phyloP scores from a whole-genome alignment of 768 basidiomycete species.

The Mycena latifolia region DNA sequence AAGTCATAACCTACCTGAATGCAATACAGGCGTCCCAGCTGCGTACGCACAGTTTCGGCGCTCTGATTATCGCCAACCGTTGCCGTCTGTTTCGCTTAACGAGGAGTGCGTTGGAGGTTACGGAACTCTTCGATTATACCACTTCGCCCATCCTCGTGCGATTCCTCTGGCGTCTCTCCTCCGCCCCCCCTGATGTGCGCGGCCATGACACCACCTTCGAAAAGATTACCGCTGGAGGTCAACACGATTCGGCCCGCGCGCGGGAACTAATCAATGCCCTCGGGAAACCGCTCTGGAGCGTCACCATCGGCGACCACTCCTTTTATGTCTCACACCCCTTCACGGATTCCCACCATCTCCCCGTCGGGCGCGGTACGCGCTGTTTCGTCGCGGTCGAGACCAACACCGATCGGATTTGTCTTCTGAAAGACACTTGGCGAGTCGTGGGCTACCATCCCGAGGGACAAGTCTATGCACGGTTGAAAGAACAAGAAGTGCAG shows the following conservation, averaged over 20 bases:
- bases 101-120: constrained; percentile 18
- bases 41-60: constrained; percentile 30
- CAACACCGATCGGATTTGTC: constrained; percentile 12
- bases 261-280: constrained; percentile 16
- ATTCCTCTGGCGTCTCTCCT: constrained; percentile 34
- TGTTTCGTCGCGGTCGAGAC: constrained; percentile 33
- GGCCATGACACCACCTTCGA: constrained; percentile 30
- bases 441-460: constrained; percentile 30
- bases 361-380: constrained; percentile 35
- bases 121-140: constrained; percentile 22
- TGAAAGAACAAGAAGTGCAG: constrained; percentile 7
- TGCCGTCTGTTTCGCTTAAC: constrained; percentile 28
- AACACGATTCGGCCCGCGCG: neutral
- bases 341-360: constrained; percentile 27
- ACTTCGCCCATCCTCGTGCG: neutral
- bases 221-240: neutral
- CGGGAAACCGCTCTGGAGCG: constrained; percentile 24
- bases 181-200: constrained; percentile 18
- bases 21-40: constrained; percentile 32
- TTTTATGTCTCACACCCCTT: constrained; percentile 29
- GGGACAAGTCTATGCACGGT: constrained; percentile 25
- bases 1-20: constrained; percentile 33
- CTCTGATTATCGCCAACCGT: constrained; percentile 19
- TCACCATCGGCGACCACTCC: constrained; percentile 19
- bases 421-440: constrained; percentile 35